Evolutionary conservation across 768 basidiomycete species (phyloP), one percentile per base, ranked within the genome.

Genomic region (Trametes meyenii): DNA sequence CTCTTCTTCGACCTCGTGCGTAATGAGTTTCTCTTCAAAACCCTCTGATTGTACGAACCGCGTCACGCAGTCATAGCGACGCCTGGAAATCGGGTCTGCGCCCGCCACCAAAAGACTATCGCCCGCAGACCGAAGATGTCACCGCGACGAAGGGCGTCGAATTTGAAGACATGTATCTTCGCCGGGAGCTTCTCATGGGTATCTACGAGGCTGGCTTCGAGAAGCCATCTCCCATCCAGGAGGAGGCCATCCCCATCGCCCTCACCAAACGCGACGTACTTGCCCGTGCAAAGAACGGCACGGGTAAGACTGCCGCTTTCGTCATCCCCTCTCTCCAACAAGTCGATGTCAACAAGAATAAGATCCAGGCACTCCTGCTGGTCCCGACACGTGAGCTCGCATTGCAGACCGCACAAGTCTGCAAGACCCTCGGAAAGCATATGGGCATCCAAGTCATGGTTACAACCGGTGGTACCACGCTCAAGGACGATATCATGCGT

Each of bases 141-240:
- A 92, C 89, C 26, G 88, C 88, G 3, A 96, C 94, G 26, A 92
- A 94, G 76, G 96, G 96, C 63, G 81, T 87, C 69, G 95, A 98
- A 73, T 99, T 97, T 66, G 97, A 99, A 78, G 94, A 96, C 72
- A 92, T 95, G 87, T 85, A 79, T 75, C 83, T 96, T 71, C 86
- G 90, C 58, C 86, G 96, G 67, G 96, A 98, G 77, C 87, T 99
- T 63, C 86, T 99, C 74, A 98, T 99, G 96, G 96, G 96, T 70
- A 97, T 98, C 75, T 99, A 96, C 70, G 95, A 98, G 78, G 97
- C 96, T 67, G 96, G 96, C 59, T 96, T 95, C 73, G 96, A 98
- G 78, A 88, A 83, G 68, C 96, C 96, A 44, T 96, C 94, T 24
- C 96, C 96, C 64, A 98, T 99, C 76, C 96, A 99, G 82, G 96